These are phyloP conservation scores for Camelina hispida DNA, from an alignment of 345 rosid genomes.

Conservation along the genomic window DNA sequence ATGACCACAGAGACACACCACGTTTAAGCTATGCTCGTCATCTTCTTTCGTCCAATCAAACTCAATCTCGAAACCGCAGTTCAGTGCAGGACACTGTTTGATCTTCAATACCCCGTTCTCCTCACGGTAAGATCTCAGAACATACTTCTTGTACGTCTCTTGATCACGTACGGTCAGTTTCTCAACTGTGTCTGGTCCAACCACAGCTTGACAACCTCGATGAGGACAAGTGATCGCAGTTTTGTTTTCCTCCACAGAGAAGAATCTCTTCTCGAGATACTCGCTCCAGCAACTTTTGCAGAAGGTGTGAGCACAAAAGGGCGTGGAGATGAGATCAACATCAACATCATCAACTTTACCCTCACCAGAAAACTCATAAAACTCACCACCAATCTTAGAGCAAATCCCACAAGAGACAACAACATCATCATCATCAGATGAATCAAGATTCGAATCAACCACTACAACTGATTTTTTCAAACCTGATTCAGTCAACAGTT, in stretches of 20 bases:
- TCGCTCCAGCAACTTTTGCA: conserved; percentile 25
- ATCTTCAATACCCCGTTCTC: background rate
- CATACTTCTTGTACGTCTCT: conserved; percentile 5
- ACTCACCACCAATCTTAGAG: background rate
- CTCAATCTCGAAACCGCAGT: conserved; percentile 14
- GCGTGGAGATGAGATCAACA: conserved; percentile 29
- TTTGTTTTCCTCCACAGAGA: background rate
- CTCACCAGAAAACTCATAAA: background rate
- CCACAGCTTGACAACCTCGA: conserved; percentile 10
- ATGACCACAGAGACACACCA: conserved; percentile 38
- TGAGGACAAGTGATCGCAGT: conserved; percentile 31
- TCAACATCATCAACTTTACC: background rate
- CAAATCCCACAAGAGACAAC: conserved; percentile 4
- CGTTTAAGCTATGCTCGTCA: conserved; percentile 7
- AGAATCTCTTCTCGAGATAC: conserved; percentile 8
- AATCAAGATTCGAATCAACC: background rate
- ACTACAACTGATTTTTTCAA: conserved; percentile 9
- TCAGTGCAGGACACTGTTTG: conserved; percentile 28
- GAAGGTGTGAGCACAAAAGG: conserved; percentile 37
- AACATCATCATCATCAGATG: background rate
- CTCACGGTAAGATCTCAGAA: conserved; percentile 29
- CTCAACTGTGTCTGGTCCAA: conserved; percentile 35
- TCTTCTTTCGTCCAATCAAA: background rate
- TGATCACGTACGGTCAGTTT: conserved; percentile 1
- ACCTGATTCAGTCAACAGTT: conserved; percentile 9